Evolutionary conservation across 345 rosid species (phyloP).

Genomic region (Angophora floribunda): DNA sequence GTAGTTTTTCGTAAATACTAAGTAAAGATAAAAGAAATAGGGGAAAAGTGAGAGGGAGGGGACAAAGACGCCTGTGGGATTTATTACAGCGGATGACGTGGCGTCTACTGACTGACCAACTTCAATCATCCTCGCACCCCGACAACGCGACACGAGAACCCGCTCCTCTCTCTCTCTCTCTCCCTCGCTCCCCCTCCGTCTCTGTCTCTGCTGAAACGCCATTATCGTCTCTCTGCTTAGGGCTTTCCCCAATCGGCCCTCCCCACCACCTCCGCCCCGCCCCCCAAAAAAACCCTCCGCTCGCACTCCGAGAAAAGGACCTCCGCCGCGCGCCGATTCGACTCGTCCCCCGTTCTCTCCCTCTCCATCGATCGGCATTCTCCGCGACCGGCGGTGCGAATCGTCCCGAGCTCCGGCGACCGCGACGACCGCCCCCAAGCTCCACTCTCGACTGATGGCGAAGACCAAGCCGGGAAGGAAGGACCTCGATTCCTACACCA

Average conservation of each 20-base stretch:
- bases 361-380: background rate
- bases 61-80: background rate
- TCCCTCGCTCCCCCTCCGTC: background rate
- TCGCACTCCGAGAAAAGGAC: background rate
- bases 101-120: background rate
- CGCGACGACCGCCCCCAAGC: background rate
- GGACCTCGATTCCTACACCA: constrained; percentile 11
- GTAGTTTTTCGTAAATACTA: too few relatives aligned
- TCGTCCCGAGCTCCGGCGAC: background rate
- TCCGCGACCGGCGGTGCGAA: background rate
- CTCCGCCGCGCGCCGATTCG: background rate
- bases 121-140: background rate
- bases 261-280: background rate
- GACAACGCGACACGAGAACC: background rate
- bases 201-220: background rate
- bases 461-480: constrained; percentile 8
- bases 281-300: background rate
- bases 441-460: background rate
- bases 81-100: background rate
- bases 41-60: background rate
- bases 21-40: background rate
- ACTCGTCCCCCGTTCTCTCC: background rate
- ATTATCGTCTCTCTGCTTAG: background rate
- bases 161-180: background rate
- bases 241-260: background rate